Evolutionary conservation across 306 rosid genomes (phyloP).

Genomic region (Fagus crenata): DNA sequence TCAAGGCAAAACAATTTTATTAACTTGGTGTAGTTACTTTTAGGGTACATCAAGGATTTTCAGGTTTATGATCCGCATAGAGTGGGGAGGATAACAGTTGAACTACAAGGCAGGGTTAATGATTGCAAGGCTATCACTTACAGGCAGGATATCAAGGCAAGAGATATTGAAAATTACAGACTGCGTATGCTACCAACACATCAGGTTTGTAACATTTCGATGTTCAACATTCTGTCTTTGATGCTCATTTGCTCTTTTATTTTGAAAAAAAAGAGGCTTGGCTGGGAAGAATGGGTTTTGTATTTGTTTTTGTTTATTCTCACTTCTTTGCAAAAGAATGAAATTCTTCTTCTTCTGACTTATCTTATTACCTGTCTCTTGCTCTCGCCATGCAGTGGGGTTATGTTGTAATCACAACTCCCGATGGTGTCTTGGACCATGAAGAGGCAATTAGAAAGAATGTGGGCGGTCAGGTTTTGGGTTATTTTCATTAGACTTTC

Average conservation of each 20-base stretch:
- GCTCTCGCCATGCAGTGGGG: slow-evolving; percentile 79
- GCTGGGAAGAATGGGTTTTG: slow-evolving; percentile 2
- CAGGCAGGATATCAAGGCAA: slow-evolving; percentile 74
- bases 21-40: slow-evolving; percentile 5
- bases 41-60: slow-evolving; percentile 78
- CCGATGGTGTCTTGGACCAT: slow-evolving; percentile 93
- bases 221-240: neutral
- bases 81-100: slow-evolving; percentile 88
- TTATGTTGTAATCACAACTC: slow-evolving; percentile 88
- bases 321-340: neutral
- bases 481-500: slow-evolving; percentile 61
- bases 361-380: neutral
- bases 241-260: neutral
- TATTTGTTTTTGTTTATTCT: neutral
- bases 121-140: slow-evolving; percentile 74
- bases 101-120: slow-evolving; percentile 84
- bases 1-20: neutral
- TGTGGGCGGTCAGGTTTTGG: slow-evolving; percentile 83
- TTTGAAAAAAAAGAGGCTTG: neutral
- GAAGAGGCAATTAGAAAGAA: slow-evolving; percentile 75
- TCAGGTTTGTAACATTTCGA: slow-evolving; percentile 54
- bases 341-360: neutral
- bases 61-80: slow-evolving; percentile 84
- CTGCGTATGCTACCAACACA: slow-evolving; percentile 63
- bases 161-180: slow-evolving; percentile 69